Evolutionary conservation across 805 yeast genomes (phyloP), one percentile per base, ranked within the genome.

Genomic region (Barnettozyma botsteinii): DNA sequence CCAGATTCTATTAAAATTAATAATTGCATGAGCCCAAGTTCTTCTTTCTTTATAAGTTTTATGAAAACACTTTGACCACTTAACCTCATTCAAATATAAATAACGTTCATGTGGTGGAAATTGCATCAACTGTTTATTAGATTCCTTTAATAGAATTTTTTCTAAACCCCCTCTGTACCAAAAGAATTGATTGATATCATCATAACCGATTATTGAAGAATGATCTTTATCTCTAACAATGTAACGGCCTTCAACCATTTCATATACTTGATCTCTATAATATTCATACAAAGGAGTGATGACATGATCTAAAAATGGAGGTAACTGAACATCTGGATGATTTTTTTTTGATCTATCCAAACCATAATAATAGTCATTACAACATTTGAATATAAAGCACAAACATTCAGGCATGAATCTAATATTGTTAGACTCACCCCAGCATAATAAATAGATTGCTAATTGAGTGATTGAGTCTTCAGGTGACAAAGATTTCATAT

Each of bases 371-470:
- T 72, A 72, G 52, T 83, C 89, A 35, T 74, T 72, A 36, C 94
- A 86, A 50, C 94, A 81, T 53, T 86, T 85, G 65, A 80, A 86
- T 20, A 87, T 75, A 50, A 88, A 87, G 46, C 94, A 85, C 18
- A 87, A 56, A 51, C 95, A 85, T 55, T 87, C 96, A 0, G 96
- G 96, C 78, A 87, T 80, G 52, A 84, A 87, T 46, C 96, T 69
- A 3, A 87, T 56, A 50, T 85, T 88, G 53, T 84, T 85, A 0
- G 95, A 87, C 56, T 87, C 96, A 1, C 95, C 94, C 96, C 96
- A 87, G 46, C 85, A 75, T 40, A 85, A 58, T 11, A 87, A 66
- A 53, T 79, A 88, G 7, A 87, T 60, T 0, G 85, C 77, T 14
- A 87, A 48, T 47, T 87, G 95, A 13, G 69, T 62, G 4, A 77